A percentile compares a stretch with the other conserved stretches of the same genome.
Evolutionary conservation across 495 filamentous ascomycete genomes (phyloP).

Genomic region (Aspergillus conjunctus): DNA sequence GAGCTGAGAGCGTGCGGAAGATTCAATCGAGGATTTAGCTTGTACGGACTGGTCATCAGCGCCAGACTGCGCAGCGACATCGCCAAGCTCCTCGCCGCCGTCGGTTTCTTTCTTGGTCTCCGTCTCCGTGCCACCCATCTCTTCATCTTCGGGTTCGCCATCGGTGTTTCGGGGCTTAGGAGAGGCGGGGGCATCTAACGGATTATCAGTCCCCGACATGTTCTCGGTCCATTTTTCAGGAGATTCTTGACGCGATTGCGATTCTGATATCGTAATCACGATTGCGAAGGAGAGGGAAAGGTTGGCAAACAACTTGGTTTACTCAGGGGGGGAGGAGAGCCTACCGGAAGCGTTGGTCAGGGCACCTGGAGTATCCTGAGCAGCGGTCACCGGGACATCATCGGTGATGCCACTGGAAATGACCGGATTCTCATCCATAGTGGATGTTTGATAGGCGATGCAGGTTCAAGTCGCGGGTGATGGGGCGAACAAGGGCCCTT

Average conservation of each 20-base stretch:
- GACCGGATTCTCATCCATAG: constrained; percentile 43
- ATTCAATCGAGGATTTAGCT: constrained; percentile 78
- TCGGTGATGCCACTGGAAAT: constrained; percentile 33
- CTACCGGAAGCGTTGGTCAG: constrained; percentile 38
- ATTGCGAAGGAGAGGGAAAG: constrained; percentile 23
- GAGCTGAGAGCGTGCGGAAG: constrained; percentile 84
- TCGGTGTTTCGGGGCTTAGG: constrained; percentile 67
- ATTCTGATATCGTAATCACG: constrained; percentile 19
- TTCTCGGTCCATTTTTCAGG: constrained; percentile 31
- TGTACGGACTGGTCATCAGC: constrained; percentile 55
- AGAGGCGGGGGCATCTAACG: constrained; percentile 79
- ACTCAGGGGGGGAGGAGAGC: constrained; percentile 20
- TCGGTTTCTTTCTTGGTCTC: constrained; percentile 61
- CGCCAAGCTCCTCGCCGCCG: constrained; percentile 46
- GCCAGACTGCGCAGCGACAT: constrained; percentile 35
- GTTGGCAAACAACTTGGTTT: constrained; percentile 15
- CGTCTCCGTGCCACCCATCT: constrained; percentile 75
- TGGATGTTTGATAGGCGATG: constrained; percentile 26
- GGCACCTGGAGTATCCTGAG: constrained; percentile 35
- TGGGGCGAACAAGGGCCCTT: constrained; percentile 37
- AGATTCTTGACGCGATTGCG: constrained; percentile 40
- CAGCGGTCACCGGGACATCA: constrained; percentile 32
- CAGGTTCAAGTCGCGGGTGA: constrained; percentile 39
- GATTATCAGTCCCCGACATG: constrained; percentile 66
- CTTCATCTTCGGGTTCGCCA: constrained; percentile 73